A percentile compares a stretch with the other conserved stretches of the same genome.
Conservation (phyloP, 305 asterid species). For the Salvia sclarea region DNA sequence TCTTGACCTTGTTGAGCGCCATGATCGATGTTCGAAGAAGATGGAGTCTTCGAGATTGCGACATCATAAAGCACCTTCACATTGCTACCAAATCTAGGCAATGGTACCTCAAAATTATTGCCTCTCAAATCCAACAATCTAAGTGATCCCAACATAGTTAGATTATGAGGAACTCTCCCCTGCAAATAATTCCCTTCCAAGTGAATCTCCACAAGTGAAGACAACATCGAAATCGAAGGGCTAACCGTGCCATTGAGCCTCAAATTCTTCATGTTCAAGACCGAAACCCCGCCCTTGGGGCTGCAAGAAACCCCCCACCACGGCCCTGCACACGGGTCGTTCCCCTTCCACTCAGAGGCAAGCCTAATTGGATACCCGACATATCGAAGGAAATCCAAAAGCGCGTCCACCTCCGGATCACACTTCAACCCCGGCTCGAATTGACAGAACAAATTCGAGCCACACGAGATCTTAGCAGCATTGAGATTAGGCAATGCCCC, state of each 20-base stretch:
- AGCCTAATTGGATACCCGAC: constrained; percentile 56
- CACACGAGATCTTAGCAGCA: constrained; percentile 42
- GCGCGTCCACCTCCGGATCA: constrained; percentile 64
- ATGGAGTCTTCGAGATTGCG: constrained; percentile 14
- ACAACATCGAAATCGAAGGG: constrained; percentile 56
- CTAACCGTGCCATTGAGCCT: constrained; percentile 70
- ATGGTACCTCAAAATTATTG: constrained; percentile 56
- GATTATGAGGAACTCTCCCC: constrained; percentile 54
- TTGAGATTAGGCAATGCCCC: constrained; percentile 70
- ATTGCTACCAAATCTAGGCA: constrained; percentile 51
- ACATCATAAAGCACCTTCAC: constrained; percentile 47
- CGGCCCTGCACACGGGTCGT: constrained; percentile 66
- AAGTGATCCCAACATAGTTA: constrained; percentile 51
- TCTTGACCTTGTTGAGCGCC: too few relatives aligned
- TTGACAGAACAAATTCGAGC: constrained; percentile 69
- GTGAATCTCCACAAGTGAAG: constrained; percentile 62
- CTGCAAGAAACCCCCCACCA: constrained; percentile 80
- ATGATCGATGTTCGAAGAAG: background rate
- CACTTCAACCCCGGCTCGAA: constrained; percentile 58
- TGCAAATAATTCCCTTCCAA: constrained; percentile 62
- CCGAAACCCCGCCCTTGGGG: constrained; percentile 47
- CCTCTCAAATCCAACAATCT: constrained; percentile 64
- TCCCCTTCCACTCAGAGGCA: constrained; percentile 65
- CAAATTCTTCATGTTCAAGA: constrained; percentile 56
- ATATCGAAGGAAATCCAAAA: constrained; percentile 59